Evolutionary conservation across 345 rosid genomes (phyloP), one percentile per base, ranked within the genome.

Genomic region (Geranium brycei): DNA sequence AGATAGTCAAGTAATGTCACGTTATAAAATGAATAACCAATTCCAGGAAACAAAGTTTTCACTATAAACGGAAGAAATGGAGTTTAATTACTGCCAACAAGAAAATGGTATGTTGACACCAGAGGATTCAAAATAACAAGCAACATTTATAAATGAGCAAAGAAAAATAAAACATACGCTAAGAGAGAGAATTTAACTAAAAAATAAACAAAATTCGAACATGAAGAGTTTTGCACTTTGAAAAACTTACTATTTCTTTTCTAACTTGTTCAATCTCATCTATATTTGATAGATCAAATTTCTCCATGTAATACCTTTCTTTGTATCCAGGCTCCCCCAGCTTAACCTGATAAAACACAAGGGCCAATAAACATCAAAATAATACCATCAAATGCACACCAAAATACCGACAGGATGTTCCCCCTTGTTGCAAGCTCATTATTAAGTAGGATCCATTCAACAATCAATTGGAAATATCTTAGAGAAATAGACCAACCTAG

Each of bases 281-380:
- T 8, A 71, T 82, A 67, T 71, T 82, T 72, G 90, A 83, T 28
- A 82, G 18, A 19, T 72, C 79, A 75, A 88, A 87, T 71, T 95
- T 95, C 78, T 91, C 96, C 16, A 86, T 81, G 72, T 95, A 95
- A 68, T 95, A 95, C 74, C 97, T 83, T 68, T 88, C 90, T 72
- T 87, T 91, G 79, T 88, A 91, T 68, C 96, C 99, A 28, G 97
- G 91, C 74, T 95, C 95, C 64, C 99, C 97, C 59, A 95, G 78
- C 75, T 79, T 95, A 75, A 95, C 82, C 97, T 95, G 75, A 69
- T 10, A 60, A 35, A 35, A 35, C 41, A 64, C 58, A 66, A 28
- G 62, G 16, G 38, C n/a, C 11, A 12, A 4, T 40, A 17, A 32
- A 28, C 17, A 12, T 51, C 28, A 51, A 47, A 40, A 47, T 18